These are phyloP conservation scores for Scheffersomyces cryptocercus DNA, from an alignment of 1,139 yeast genomes.

Conservation along the genomic window DNA sequence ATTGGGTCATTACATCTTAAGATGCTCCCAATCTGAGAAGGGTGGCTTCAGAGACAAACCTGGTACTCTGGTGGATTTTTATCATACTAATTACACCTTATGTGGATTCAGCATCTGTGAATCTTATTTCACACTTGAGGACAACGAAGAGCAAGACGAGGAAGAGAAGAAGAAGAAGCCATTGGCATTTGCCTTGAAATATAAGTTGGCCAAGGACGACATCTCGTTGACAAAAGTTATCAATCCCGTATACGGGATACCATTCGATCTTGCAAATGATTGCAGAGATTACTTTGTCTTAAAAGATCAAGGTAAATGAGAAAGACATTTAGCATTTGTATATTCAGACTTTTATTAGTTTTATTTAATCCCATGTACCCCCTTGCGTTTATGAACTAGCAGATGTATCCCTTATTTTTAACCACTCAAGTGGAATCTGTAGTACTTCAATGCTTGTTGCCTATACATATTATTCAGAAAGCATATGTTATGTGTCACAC, in stretches of 20 bases:
- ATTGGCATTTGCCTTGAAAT: constrained; percentile 30
- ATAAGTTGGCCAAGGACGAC: constrained; percentile 11
- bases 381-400: too few relatives aligned
- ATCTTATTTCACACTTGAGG: constrained; percentile 39
- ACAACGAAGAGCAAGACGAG: constrained; percentile 2
- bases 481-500: too few relatives aligned
- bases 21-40: constrained; percentile 65
- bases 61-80: constrained; percentile 74
- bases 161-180: constrained; percentile 11
- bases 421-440: too few relatives aligned
- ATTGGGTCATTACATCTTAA: constrained; percentile 64
- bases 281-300: constrained; percentile 16
- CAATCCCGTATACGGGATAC: constrained; percentile 70
- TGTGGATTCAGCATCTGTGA: constrained; percentile 77
- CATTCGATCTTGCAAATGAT: constrained; percentile 29
- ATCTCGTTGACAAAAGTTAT: constrained; percentile 31
- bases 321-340: too few relatives aligned
- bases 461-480: too few relatives aligned
- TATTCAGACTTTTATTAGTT: too few relatives aligned
- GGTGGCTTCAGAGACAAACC: constrained; percentile 95
- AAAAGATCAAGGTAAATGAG: too few relatives aligned
- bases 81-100: constrained; percentile 85
- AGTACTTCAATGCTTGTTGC: too few relatives aligned
- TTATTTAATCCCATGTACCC: too few relatives aligned
- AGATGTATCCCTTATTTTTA: too few relatives aligned